Base-by-base conservation (phyloP, 768 basidiomycete genomes). In the Pulveroboletus sp. region DNA sequence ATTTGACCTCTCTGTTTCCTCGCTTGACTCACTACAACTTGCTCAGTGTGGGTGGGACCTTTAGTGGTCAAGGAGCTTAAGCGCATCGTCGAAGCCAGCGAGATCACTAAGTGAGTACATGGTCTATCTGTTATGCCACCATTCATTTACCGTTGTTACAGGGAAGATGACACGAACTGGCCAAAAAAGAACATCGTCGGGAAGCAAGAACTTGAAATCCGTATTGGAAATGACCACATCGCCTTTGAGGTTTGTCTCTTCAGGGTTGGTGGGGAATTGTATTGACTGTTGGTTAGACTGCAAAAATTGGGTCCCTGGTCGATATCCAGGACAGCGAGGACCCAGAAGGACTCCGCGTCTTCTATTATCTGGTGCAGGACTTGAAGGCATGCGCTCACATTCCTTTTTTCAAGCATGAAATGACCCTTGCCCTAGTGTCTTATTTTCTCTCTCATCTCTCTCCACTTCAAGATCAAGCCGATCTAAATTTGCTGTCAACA, bases 381-480 rank as follows among this genome's bases (percentile, higher is more conserved):
- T 74, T 99, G 62, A 96, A 91, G 80, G 95, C 88, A 49, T 35
- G 79, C 61, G 9, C 18, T 44, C 10, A 12, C 2, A 36, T 11
- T 38, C 33, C 1, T 37, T 52, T 28, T 33, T 43, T 11, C 6
- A 21, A 41, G 2, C 28, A 45, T 56, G n/a, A 37, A 12, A 31
- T 44, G 24, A 53, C 44, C 26, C 17, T 24, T 45, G 28, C 15
- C 28, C 6, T 61, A 99, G 95, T 97, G 94, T 72, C 80, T 97
- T 52, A 94, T 99, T 59, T 96, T 98, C 70, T 97, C 96, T 8
- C 80, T 99, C 54, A 98, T 99, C 67, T 92, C 93, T 3, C 81
- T 99, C 33, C 95, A 99, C 77, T 98, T 99, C 86, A 98, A 98
- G 76, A 98, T 99, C 79, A 98, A 99, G 78, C 96, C 96, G 14